Evolutionary conservation across 2,329 filamentous ascomycete genomes (phyloP).

Genomic region (Hypomyces perniciosus): DNA sequence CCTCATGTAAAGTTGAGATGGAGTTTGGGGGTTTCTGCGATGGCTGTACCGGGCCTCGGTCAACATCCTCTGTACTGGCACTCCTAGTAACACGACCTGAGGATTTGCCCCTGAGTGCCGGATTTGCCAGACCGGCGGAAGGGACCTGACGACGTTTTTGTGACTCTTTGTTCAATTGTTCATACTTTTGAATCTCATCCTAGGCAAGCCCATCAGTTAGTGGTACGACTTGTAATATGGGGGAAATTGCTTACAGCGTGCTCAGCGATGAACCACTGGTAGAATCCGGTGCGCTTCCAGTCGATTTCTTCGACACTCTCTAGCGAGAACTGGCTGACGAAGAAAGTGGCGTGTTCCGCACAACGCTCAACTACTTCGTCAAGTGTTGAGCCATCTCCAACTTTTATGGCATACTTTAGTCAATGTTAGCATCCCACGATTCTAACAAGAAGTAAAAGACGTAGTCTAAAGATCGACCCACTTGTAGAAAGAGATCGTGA

Average conservation of each 20-base stretch:
- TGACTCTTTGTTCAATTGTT: conserved; percentile 18
- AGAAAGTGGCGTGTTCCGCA: conserved; percentile 43
- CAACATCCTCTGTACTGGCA: conserved; percentile 12
- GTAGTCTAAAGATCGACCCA: neutral
- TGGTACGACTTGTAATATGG: neutral
- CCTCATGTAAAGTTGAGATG: neutral
- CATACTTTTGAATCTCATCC: conserved; percentile 22
- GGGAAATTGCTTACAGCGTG: conserved; percentile 31
- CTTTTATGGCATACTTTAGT: conserved; percentile 42
- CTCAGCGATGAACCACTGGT: conserved; percentile 40
- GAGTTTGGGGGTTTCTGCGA: conserved; percentile 1
- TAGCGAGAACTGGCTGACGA: conserved; percentile 46
- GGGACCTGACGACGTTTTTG: conserved; percentile 15
- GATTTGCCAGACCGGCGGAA: conserved; percentile 14
- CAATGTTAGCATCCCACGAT: neutral
- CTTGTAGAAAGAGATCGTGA: conserved; percentile 25
- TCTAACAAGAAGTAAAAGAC: neutral
- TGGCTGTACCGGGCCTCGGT: neutral
- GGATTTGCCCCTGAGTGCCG: conserved; percentile 11
- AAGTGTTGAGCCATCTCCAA: conserved; percentile 47
- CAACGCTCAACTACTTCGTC: conserved; percentile 44
- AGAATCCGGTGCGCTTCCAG: conserved; percentile 43
- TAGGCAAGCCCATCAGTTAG: conserved; percentile 14
- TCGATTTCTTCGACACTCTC: conserved; percentile 27
- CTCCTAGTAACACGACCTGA: conserved; percentile 10